Conservation (phyloP, 2,329 filamentous ascomycete genomes). For the Zopfia rhizophila region DNA sequence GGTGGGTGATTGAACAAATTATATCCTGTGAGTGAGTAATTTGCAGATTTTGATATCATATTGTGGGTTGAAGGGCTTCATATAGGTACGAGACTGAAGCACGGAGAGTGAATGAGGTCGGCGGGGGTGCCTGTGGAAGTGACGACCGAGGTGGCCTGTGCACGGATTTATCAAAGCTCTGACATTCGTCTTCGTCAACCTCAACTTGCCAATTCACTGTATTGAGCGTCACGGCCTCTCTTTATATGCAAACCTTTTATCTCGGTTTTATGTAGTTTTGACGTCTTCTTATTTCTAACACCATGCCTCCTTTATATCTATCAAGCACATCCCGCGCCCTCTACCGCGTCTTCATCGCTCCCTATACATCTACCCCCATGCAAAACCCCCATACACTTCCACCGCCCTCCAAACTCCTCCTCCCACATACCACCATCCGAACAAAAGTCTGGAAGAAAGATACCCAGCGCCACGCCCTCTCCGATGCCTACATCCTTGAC, state of each 20-base stretch:
- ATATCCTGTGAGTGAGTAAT: slow-evolving; percentile 3
- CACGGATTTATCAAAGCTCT: slow-evolving; percentile 7
- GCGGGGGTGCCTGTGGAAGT: slow-evolving; percentile 28
- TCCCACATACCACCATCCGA: slow-evolving; percentile 26
- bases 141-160: slow-evolving; percentile 30
- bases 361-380: slow-evolving; percentile 34
- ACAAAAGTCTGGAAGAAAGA: slow-evolving; percentile 34
- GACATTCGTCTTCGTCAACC: background rate
- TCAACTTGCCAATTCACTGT: background rate
- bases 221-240: too few species aligned
- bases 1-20: slow-evolving; percentile 36
- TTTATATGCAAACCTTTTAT: background rate
- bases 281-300: background rate
- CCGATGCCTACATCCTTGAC: slow-evolving; percentile 58
- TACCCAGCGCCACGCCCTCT: slow-evolving; percentile 49
- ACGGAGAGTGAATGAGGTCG: slow-evolving; percentile 17
- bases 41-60: slow-evolving; percentile 28
- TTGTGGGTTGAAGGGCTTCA: slow-evolving; percentile 9
- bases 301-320: slow-evolving; percentile 45
- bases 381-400: slow-evolving; percentile 15
- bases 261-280: too few species aligned
- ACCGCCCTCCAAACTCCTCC: slow-evolving; percentile 5
- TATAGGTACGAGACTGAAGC: slow-evolving; percentile 6
- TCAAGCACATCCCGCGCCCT: slow-evolving; percentile 52
- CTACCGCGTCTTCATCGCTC: slow-evolving; percentile 57